A percentile compares a stretch with the other conserved stretches of the same genome.
Conservation (phyloP, 164 flowering plant genomes). For the Platanus orientalis region DNA sequence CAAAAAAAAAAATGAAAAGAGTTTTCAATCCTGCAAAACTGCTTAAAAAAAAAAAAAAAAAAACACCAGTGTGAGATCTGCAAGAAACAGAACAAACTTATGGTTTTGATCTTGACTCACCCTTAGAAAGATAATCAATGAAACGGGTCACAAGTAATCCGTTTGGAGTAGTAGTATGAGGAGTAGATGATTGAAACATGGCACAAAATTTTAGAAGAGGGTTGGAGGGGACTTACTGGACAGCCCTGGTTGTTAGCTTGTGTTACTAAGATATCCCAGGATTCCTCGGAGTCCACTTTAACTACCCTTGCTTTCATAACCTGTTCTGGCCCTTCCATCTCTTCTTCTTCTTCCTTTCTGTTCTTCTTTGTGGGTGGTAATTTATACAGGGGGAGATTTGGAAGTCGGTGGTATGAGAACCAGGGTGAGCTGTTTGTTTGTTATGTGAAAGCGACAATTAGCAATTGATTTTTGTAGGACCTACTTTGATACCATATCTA, state of each 20-base stretch:
- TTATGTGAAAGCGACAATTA: not conserved
- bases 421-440: not conserved
- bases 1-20: too few species aligned
- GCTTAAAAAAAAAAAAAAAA: too few species aligned
- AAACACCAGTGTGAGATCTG: too few species aligned
- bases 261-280: constrained; percentile 46
- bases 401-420: not conserved
- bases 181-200: not conserved
- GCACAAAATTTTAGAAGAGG: too few species aligned
- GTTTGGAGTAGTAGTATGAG: too few species aligned
- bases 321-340: constrained; percentile 37
- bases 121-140: too few species aligned
- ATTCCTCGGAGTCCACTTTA: constrained; percentile 42
- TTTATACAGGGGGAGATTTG: not conserved
- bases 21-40: too few species aligned
- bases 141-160: too few species aligned
- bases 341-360: constrained; percentile 1
- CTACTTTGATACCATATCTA: not conserved
- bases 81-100: too few species aligned
- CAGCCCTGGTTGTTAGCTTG: constrained; percentile 40
- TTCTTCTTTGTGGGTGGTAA: not conserved
- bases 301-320: constrained; percentile 38
- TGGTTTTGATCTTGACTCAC: too few species aligned
- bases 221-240: constrained; percentile 39
- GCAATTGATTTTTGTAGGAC: not conserved